Percentiles rank a stretch among this genome's conserved stretches.
Evolutionary conservation across 495 filamentous ascomycete species (phyloP).

Genomic region (Schizothecium vesticola): DNA sequence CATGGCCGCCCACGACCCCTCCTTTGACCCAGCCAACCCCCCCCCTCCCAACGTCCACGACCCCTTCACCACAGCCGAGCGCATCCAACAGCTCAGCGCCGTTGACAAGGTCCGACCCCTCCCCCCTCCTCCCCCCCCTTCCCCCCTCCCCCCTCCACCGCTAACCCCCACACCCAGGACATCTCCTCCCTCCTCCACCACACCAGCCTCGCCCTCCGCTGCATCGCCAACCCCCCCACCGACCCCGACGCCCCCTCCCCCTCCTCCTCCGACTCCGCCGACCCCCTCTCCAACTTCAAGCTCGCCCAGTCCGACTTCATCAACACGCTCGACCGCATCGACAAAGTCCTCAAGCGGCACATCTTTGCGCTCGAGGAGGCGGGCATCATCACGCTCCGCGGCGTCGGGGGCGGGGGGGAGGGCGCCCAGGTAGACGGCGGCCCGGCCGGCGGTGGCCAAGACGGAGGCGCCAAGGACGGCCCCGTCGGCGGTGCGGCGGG

Average conservation of each 20-base stretch:
- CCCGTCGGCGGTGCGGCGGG: neutral
- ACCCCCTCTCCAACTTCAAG: slow-evolving; percentile 52
- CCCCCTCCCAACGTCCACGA: slow-evolving; percentile 21
- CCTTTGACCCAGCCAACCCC: neutral
- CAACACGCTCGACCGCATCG: slow-evolving; percentile 60
- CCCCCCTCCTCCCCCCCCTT: neutral
- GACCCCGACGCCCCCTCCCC: neutral
- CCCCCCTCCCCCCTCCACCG: neutral
- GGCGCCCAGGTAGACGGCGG: neutral
- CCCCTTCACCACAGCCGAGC: slow-evolving; percentile 59
- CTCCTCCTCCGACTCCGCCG: neutral
- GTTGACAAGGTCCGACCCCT: slow-evolving; percentile 59
- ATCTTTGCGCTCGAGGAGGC: slow-evolving; percentile 76
- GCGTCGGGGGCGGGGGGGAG: neutral
- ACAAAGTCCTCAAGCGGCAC: slow-evolving; percentile 68
- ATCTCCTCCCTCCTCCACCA: slow-evolving; percentile 56
- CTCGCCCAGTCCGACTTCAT: slow-evolving; percentile 60
- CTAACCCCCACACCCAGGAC: slow-evolving; percentile 25
- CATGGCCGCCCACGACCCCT: neutral
- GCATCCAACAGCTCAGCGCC: slow-evolving; percentile 69
- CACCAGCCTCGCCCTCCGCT: slow-evolving; percentile 62
- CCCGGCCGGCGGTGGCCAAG: neutral
- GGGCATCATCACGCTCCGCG: slow-evolving; percentile 54
- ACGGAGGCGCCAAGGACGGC: neutral
- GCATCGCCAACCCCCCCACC: slow-evolving; percentile 52